Evolutionary conservation across 495 filamentous ascomycete species (phyloP).

Genomic region (Aspergillus sparsus): DNA sequence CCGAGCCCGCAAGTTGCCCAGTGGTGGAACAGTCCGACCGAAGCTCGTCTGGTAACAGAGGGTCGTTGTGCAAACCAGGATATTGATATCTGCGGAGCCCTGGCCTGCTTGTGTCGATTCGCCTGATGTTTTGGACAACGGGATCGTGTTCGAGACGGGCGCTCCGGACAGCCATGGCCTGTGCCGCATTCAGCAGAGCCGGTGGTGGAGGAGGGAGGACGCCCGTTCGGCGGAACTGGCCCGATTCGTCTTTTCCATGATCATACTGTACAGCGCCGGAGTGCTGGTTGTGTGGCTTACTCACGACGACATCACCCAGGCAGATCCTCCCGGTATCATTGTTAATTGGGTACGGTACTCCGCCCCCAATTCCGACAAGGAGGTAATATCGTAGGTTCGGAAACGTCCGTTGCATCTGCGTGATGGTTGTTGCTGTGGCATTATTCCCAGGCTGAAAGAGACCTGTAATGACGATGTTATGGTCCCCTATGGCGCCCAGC

Average conservation of each 20-base stretch:
- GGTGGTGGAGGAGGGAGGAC: conserved; percentile 22
- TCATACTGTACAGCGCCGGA: conserved; percentile 34
- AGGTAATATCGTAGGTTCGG: conserved; percentile 24
- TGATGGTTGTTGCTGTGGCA: background rate
- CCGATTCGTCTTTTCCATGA: conserved; percentile 23
- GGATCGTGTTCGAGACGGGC: too few species aligned
- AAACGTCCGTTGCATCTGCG: conserved; percentile 30
- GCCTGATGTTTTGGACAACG: too few species aligned
- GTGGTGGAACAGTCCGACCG: too few species aligned
- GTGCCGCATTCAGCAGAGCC: background rate
- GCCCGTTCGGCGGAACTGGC: conserved; percentile 27
- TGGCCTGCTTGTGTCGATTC: too few species aligned
- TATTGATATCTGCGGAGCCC: too few species aligned
- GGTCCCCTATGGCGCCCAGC: background rate
- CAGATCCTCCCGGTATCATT: conserved; percentile 31
- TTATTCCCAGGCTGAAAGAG: background rate
- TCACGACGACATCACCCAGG: conserved; percentile 39
- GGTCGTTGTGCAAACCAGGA: too few species aligned
- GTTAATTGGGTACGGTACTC: conserved; percentile 30
- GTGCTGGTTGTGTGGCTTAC: conserved; percentile 27
- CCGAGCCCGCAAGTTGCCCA: too few species aligned
- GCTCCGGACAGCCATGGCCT: background rate
- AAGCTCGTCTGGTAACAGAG: too few species aligned
- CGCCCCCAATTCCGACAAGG: conserved; percentile 35
- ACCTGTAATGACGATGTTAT: background rate